phyloP scores from a whole-genome alignment of 345 rosid genomes.

The Firmiana major region DNA sequence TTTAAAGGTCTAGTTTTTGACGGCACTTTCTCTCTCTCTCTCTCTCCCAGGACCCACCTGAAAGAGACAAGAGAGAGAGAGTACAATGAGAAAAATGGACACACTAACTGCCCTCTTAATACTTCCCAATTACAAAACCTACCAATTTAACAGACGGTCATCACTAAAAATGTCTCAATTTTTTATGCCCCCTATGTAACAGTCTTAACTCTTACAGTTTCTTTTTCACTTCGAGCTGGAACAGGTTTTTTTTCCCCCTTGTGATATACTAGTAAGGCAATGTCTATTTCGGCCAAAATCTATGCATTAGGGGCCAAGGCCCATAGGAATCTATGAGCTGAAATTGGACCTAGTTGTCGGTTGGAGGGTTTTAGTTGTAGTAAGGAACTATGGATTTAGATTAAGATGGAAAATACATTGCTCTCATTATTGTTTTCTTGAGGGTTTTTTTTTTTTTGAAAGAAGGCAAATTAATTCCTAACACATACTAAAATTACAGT shows the following conservation, averaged over 20 bases:
- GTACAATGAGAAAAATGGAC: background rate
- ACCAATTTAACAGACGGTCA: slow-evolving; percentile 7
- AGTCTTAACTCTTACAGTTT: background rate
- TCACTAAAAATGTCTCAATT: background rate
- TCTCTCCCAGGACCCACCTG: background rate
- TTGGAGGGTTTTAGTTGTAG: background rate
- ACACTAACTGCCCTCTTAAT: slow-evolving; percentile 19
- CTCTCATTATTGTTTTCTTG: background rate
- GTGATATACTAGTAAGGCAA: background rate
- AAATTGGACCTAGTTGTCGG: background rate
- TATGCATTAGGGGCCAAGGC: background rate
- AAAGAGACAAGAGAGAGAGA: slow-evolving; percentile 8
- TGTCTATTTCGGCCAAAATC: background rate
- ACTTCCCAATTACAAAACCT: slow-evolving; percentile 15
- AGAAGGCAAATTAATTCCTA: background rate
- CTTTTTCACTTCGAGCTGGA: background rate
- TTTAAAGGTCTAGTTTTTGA: background rate
- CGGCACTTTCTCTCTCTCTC: slow-evolving; percentile 2
- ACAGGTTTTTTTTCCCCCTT: background rate
- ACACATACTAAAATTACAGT: background rate
- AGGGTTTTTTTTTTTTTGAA: no score
- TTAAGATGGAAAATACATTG: background rate
- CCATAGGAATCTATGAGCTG: background rate
- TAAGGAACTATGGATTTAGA: no score
- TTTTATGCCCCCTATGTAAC: background rate